A percentile compares a stretch with the other conserved stretches of the same genome.
Evolutionary conservation across 768 basidiomycete genomes (phyloP).

Genomic region (Phanerochaete sordida): DNA sequence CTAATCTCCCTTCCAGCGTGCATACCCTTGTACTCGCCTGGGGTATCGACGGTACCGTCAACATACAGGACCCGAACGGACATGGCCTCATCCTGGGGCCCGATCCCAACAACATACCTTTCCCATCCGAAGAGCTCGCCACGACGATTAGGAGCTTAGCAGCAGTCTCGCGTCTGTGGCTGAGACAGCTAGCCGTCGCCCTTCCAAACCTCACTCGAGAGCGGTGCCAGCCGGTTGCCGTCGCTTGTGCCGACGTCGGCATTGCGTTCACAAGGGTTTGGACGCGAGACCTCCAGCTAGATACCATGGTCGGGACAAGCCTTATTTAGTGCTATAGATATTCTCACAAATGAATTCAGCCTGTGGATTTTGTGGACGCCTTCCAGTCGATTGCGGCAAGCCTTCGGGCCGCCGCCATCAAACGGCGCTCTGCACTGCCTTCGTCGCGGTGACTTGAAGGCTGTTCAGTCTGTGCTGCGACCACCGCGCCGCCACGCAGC

Average conservation of each 20-base stretch:
- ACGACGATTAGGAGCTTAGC: background rate
- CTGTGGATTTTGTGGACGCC: too few relatives aligned
- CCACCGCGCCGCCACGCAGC: too few relatives aligned
- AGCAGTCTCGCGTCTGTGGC: background rate
- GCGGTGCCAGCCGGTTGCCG: background rate
- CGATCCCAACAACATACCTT: background rate
- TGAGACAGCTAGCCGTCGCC: background rate
- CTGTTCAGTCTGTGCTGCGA: too few relatives aligned
- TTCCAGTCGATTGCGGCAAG: too few relatives aligned
- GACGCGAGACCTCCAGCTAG: background rate
- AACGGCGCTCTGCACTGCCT: too few relatives aligned
- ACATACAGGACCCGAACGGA: background rate
- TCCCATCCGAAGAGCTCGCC: background rate
- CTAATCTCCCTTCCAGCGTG: background rate
- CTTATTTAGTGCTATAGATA: too few relatives aligned
- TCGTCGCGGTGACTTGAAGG: too few relatives aligned
- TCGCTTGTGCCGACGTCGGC: background rate
- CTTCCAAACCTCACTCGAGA: background rate
- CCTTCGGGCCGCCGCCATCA: too few relatives aligned
- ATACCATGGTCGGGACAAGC: background rate
- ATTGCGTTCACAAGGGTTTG: background rate
- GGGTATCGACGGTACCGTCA: background rate
- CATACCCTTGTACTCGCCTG: background rate
- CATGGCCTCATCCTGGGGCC: background rate
- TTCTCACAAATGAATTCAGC: too few relatives aligned